phyloP scores from a whole-genome alignment of 2,329 filamentous ascomycete genomes.

The Fusarium incarnatum region DNA sequence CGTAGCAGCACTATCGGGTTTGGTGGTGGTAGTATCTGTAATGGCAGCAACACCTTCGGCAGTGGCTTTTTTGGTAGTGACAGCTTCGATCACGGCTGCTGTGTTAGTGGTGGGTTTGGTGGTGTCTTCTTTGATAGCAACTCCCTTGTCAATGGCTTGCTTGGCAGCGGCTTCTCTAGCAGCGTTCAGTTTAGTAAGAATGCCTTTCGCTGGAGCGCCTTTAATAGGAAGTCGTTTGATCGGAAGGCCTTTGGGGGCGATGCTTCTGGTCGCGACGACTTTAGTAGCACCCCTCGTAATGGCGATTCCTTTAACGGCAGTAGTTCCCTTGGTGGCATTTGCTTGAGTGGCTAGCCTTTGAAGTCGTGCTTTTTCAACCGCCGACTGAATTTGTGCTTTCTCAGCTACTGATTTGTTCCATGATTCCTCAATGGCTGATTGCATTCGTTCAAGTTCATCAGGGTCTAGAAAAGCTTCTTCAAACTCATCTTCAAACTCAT shows the following conservation, averaged over 20 bases:
- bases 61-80: neutral
- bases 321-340: neutral
- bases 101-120: neutral
- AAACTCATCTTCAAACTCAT: neutral
- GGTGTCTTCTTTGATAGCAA: neutral
- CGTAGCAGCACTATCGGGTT: neutral
- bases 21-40: neutral
- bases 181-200: neutral
- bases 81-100: neutral
- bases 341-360: neutral
- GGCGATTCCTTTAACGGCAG: neutral
- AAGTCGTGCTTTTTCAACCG: neutral
- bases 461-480: neutral
- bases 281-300: neutral
- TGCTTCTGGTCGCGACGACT: neutral
- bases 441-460: neutral
- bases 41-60: neutral
- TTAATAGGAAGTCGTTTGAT: neutral
- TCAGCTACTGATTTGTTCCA: neutral
- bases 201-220: neutral
- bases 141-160: neutral
- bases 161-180: neutral
- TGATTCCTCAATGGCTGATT: neutral
- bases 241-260: neutral
- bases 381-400: neutral